Evolutionary conservation across 2,329 filamentous ascomycete species (phyloP).

Genomic region (Graphium sp.): DNA sequence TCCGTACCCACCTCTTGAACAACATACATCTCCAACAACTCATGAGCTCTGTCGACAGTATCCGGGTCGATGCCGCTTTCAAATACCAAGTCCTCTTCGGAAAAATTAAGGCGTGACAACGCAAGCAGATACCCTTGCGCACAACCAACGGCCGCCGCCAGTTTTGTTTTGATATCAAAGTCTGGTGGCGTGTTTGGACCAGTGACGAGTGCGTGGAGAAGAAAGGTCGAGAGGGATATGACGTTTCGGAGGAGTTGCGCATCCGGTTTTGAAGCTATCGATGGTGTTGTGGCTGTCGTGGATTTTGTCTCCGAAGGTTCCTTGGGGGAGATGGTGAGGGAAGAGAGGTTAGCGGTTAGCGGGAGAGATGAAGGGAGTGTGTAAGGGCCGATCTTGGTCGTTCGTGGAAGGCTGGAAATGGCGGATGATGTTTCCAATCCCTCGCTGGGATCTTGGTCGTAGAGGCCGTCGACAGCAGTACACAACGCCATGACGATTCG

Average conservation of each 20-base stretch:
- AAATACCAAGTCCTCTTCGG: conserved; percentile 58
- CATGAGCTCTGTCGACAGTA: conserved; percentile 65
- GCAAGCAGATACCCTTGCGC: conserved; percentile 70
- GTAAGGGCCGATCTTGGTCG: no score
- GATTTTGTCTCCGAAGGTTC: no score
- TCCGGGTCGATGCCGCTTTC: conserved; percentile 64
- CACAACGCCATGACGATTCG: conserved; percentile 51
- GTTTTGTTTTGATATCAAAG: conserved; percentile 52
- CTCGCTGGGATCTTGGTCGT: conserved; percentile 35
- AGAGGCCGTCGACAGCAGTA: conserved; percentile 56
- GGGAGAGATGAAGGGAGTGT: conserved; percentile 4
- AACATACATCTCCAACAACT: conserved; percentile 63
- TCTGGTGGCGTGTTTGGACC: conserved; percentile 23
- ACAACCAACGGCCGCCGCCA: conserved; percentile 52
- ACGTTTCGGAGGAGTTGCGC: conserved; percentile 21
- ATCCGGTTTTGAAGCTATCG: no score
- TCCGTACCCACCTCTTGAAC: conserved; percentile 52
- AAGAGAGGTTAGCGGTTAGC: not conserved
- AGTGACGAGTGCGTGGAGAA: conserved; percentile 36
- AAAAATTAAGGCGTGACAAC: conserved; percentile 72
- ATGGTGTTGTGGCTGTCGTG: no score
- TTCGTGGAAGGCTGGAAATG: conserved; percentile 19
- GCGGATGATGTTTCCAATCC: no score
- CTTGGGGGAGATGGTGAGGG: no score
- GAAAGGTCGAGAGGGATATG: conserved; percentile 27